Percentiles rank a stretch among this genome's conserved stretches.
phyloP scores from a whole-genome alignment of 2,329 filamentous ascomycete species.

The Colletotrichum theobromicola region DNA sequence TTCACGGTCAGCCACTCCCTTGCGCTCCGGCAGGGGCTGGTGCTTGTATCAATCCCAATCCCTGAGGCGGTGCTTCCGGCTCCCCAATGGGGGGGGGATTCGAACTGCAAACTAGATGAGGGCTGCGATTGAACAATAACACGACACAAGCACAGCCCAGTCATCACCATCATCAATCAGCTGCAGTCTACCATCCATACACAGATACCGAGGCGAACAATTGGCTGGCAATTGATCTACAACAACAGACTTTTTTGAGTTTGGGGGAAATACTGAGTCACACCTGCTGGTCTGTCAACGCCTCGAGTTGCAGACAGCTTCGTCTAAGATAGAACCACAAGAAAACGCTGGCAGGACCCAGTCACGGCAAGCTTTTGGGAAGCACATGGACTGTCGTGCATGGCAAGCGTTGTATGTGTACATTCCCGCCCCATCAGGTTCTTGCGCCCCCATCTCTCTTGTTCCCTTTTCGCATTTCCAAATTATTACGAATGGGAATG shows the following conservation, averaged over 20 bases:
- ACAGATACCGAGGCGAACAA: not conserved
- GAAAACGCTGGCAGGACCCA: not conserved
- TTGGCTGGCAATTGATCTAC: not conserved
- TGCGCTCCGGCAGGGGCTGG: not conserved
- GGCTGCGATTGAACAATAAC: not conserved
- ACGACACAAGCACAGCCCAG: not conserved
- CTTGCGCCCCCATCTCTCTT: not conserved
- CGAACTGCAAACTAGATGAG: not conserved
- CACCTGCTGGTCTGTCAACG: not conserved
- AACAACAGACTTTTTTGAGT: not conserved
- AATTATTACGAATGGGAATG: not conserved
- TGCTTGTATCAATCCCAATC: not conserved
- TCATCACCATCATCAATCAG: not conserved
- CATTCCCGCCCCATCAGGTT: not conserved
- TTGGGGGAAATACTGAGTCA: not conserved
- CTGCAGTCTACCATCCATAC: not conserved
- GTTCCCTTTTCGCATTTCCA: not conserved
- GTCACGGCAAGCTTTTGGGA: not conserved
- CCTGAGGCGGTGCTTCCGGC: constrained; percentile 11
- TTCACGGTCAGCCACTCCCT: not conserved
- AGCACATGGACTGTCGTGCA: constrained; percentile 15
- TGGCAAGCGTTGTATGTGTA: not conserved
- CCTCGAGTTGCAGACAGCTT: not conserved
- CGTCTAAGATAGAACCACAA: not conserved
- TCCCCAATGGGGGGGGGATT: not conserved